These are phyloP conservation scores for Leccinum pseudoinsigne DNA, from an alignment of 1,284 basidiomycete genomes.

Conservation along the genomic window DNA sequence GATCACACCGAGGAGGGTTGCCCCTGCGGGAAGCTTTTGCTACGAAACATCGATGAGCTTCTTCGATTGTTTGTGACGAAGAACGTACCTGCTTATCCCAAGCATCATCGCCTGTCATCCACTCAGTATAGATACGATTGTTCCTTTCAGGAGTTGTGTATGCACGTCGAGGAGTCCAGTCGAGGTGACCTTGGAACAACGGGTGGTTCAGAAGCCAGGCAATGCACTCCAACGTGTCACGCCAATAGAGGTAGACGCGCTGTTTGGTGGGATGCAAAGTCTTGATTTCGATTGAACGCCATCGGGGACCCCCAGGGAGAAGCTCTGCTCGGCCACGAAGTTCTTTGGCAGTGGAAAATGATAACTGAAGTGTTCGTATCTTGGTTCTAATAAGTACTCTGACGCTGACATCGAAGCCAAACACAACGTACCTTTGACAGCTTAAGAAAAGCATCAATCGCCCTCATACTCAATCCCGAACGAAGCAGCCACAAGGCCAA, in stretches of 20 bases:
- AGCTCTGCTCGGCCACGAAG: constrained; percentile 1
- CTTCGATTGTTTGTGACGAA: not conserved
- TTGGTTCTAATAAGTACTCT: not conserved
- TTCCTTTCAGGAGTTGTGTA: not conserved
- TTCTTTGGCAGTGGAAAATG: constrained; percentile 6
- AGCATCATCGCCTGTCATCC: constrained; percentile 8
- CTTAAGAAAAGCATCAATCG: not conserved
- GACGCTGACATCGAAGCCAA: not conserved
- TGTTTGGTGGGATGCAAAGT: constrained; percentile 3
- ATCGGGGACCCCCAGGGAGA: constrained; percentile 10
- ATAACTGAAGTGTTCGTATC: not conserved
- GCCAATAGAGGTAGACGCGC: not conserved
- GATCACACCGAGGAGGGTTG: not conserved
- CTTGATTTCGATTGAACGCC: constrained; percentile 2
- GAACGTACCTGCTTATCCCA: constrained; percentile 8
- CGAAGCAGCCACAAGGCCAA: constrained; percentile 3
- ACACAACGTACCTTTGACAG: not conserved
- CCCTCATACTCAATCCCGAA: constrained; percentile 1
- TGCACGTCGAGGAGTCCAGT: constrained; percentile 1
- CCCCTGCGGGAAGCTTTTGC: not conserved
- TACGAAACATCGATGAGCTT: not conserved
- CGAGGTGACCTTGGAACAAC: constrained; percentile 2
- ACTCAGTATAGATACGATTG: not conserved
- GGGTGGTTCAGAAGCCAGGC: constrained; percentile 9
- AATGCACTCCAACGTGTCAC: constrained; percentile 8